Evolutionary conservation across 768 basidiomycete genomes (phyloP).

Genomic region (Amanita subjunquillea): DNA sequence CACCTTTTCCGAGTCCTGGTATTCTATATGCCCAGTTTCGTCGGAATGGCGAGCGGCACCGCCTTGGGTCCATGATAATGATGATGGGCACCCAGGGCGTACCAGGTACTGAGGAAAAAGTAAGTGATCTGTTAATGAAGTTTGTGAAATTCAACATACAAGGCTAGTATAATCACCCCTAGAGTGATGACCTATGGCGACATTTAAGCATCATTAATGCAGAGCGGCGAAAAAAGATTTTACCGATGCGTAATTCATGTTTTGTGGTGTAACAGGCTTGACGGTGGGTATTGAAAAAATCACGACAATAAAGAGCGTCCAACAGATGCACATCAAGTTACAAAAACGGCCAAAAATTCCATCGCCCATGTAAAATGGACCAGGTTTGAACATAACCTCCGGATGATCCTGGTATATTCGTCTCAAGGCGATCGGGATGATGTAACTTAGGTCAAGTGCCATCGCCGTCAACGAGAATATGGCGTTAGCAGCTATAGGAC

Average conservation of each 20-base stretch:
- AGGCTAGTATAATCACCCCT: constrained; percentile 41
- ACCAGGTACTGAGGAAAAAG: constrained; percentile 33
- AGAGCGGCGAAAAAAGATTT: constrained; percentile 12
- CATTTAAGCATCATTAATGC: background rate
- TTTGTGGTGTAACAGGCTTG: constrained; percentile 55
- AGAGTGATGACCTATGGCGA: constrained; percentile 34
- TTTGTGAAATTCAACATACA: constrained; percentile 22
- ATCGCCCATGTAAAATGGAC: constrained; percentile 74
- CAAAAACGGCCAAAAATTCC: constrained; percentile 50
- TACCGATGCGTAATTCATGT: constrained; percentile 80
- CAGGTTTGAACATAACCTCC: constrained; percentile 76
- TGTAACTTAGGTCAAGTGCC: constrained; percentile 69
- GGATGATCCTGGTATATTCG: constrained; percentile 62
- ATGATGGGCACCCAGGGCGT: constrained; percentile 11
- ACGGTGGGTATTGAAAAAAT: constrained; percentile 68
- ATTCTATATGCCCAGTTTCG: background rate
- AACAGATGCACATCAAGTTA: constrained; percentile 56
- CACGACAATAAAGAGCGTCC: constrained; percentile 60
- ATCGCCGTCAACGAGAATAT: constrained; percentile 79
- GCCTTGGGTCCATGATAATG: background rate
- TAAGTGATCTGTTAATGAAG: constrained; percentile 6
- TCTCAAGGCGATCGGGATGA: constrained; percentile 74
- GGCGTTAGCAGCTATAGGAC: constrained; percentile 61
- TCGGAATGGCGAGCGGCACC: background rate
- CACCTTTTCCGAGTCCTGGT: background rate